Evolutionary conservation across 2,329 filamentous ascomycete genomes (phyloP).

Genomic region (Aspergillus sp.): DNA sequence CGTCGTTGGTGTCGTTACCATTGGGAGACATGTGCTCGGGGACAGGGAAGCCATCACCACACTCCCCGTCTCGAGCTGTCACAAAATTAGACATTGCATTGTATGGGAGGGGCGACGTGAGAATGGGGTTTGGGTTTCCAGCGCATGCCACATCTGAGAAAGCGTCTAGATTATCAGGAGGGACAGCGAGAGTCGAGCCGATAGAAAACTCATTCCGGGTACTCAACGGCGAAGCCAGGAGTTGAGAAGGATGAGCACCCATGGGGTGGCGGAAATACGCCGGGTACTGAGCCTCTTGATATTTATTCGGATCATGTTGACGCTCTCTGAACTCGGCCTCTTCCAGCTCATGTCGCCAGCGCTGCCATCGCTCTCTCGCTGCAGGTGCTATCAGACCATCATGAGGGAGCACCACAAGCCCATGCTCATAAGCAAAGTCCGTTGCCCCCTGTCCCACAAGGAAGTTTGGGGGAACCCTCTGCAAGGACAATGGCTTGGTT

Average conservation of each 20-base stretch:
- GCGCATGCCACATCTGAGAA: background rate
- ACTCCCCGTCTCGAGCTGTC: constrained; percentile 4
- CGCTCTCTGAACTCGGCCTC: constrained; percentile 54
- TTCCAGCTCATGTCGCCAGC: constrained; percentile 72
- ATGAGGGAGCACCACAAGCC: constrained; percentile 70
- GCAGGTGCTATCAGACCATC: constrained; percentile 77
- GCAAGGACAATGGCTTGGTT: constrained; percentile 73
- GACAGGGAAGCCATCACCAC: constrained; percentile 7
- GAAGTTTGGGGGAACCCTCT: constrained; percentile 88
- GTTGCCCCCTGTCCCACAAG: constrained; percentile 82
- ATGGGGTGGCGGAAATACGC: constrained; percentile 23
- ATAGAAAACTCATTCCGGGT: constrained; percentile 4
- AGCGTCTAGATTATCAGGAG: background rate
- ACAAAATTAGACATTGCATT: background rate
- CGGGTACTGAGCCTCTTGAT: constrained; percentile 18
- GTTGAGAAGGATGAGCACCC: constrained; percentile 21
- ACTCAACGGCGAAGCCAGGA: constrained; percentile 18
- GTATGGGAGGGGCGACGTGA: constrained; percentile 1
- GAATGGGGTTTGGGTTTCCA: background rate
- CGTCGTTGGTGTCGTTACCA: background rate
- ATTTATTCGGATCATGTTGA: constrained; percentile 23
- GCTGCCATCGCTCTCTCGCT: constrained; percentile 73
- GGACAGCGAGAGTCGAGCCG: constrained; percentile 1
- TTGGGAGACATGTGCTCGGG: background rate
- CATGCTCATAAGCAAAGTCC: constrained; percentile 78